Evolutionary conservation across 108 stramenopile genomes (phyloP).

Genomic region (Discostella stelligeroides): DNA sequence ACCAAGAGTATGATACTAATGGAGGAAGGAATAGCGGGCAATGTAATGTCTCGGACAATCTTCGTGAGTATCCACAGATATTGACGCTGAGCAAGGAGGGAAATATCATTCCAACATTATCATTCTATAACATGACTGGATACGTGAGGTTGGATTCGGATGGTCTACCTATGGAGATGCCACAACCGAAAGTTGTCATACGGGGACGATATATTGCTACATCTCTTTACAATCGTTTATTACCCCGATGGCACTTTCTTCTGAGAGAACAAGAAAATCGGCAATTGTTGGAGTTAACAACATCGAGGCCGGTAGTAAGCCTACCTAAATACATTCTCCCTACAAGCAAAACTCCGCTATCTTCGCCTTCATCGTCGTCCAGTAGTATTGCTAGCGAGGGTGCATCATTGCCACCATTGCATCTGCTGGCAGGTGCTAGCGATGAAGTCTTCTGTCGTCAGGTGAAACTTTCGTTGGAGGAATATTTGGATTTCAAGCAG

Average conservation of each 20-base stretch:
- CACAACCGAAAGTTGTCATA: constrained; percentile 23
- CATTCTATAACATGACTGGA: constrained; percentile 79
- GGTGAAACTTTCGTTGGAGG: constrained; percentile 46
- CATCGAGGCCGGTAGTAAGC: background rate
- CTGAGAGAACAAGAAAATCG: constrained; percentile 21
- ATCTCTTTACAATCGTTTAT: constrained; percentile 77
- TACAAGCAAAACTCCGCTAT: background rate
- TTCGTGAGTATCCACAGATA: constrained; percentile 71
- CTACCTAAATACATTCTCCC: constrained; percentile 13
- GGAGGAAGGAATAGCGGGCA: background rate
- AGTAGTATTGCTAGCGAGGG: too few relatives aligned
- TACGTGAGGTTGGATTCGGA: constrained; percentile 65
- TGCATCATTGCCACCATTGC: constrained; percentile 55
- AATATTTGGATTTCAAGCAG: constrained; percentile 61
- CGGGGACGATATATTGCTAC: constrained; percentile 79
- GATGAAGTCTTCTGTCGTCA: constrained; percentile 69
- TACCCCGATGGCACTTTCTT: constrained; percentile 82
- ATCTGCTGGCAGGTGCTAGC: constrained; percentile 65
- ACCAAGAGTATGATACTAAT: background rate
- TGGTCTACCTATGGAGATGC: constrained; percentile 24
- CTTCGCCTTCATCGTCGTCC: background rate
- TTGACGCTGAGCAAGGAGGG: constrained; percentile 77
- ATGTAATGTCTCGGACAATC: constrained; percentile 28
- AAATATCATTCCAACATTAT: constrained; percentile 74
- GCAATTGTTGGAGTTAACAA: background rate